These are phyloP conservation scores for Rubia yunnanensis DNA, from an alignment of 257 asterid species.

Conservation along the genomic window DNA sequence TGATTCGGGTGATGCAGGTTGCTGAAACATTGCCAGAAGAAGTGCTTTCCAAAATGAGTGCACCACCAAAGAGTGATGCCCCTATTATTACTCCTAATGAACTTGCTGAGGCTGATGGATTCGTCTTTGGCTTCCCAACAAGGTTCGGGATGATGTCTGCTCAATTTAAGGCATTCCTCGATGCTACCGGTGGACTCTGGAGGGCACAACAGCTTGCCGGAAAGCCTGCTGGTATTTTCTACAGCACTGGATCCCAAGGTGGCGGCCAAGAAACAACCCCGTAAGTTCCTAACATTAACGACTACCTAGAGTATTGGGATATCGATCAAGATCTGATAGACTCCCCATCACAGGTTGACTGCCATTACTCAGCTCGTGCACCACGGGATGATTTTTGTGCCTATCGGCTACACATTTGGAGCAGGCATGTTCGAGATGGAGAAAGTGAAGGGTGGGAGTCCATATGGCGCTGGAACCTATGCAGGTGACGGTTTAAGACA, in stretches of 20 bases:
- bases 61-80: conserved; percentile 65
- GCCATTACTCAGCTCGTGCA: conserved; percentile 74
- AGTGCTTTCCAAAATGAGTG: conserved; percentile 66
- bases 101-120: conserved; percentile 71
- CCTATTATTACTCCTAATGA: conserved; percentile 49
- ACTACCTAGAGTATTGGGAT: not conserved
- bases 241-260: conserved; percentile 83
- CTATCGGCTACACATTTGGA: conserved; percentile 69
- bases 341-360: conserved; percentile 40
- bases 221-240: conserved; percentile 84
- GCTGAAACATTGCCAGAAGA: conserved; percentile 63
- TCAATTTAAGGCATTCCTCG: conserved; percentile 77
- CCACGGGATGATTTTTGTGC: conserved; percentile 74
- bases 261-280: conserved; percentile 87
- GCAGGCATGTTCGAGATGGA: conserved; percentile 80
- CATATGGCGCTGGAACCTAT: conserved; percentile 77
- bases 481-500: conserved; percentile 63
- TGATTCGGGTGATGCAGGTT: conserved; percentile 35
- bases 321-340: not conserved
- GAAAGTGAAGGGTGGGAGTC: conserved; percentile 82
- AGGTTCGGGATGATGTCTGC: conserved; percentile 89
- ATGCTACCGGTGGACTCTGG: conserved; percentile 82
- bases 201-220: conserved; percentile 80
- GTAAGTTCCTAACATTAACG: conserved; percentile 21
- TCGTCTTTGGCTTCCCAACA: conserved; percentile 72